These are phyloP conservation scores for Suhomyces wounanorum DNA, from an alignment of 1,139 yeast genomes.

Conservation along the genomic window DNA sequence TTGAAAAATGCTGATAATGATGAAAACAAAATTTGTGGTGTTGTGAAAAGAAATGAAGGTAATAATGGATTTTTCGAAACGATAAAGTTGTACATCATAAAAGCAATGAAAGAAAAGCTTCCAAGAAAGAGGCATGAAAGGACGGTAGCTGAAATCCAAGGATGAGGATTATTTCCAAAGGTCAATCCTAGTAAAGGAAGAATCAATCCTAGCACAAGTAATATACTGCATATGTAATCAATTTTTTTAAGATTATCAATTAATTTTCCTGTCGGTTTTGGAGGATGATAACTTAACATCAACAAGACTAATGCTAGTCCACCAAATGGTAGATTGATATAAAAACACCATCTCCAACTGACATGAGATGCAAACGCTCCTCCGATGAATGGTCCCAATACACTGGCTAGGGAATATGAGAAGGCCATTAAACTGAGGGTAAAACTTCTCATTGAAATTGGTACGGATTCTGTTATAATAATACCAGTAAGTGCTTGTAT, in stretches of 20 bases:
- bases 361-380: constrained; percentile 27
- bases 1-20: constrained; percentile 17
- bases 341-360: constrained; percentile 31
- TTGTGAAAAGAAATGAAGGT: constrained; percentile 14
- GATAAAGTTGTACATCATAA: constrained; percentile 19
- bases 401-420: constrained; percentile 24
- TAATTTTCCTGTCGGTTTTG: constrained; percentile 15
- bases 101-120: constrained; percentile 15
- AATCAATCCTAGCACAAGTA: constrained; percentile 21
- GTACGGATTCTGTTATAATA: constrained; percentile 24
- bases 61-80: constrained; percentile 20
- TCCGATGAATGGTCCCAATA: constrained; percentile 28
- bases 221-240: constrained; percentile 20
- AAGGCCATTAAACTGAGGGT: constrained; percentile 23
- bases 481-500: constrained; percentile 22
- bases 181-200: constrained; percentile 21
- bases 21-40: constrained; percentile 20
- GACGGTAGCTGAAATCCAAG: constrained; percentile 24
- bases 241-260: constrained; percentile 13
- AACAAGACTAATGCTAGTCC: constrained; percentile 21
- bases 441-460: constrained; percentile 21
- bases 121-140: constrained; percentile 20
- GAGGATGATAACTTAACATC: constrained; percentile 21
- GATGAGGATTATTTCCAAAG: constrained; percentile 21
- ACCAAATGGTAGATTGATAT: constrained; percentile 29